Evolutionary conservation across 306 rosid genomes (phyloP), one percentile per base, ranked within the genome.

Genomic region (Begonia fuchsioides): DNA sequence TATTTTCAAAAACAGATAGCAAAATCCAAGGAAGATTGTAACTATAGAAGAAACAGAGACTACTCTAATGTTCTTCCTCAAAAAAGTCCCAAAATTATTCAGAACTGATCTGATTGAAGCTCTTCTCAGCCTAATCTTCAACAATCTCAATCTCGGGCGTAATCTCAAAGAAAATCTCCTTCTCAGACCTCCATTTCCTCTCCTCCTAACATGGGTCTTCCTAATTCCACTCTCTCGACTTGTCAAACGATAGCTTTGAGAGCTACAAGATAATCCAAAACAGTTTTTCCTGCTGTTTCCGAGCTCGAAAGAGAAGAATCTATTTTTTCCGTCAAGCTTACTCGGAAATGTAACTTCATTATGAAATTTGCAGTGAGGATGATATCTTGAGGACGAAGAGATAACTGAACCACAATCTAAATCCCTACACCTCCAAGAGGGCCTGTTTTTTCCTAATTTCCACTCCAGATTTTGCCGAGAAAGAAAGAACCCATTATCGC

Each of bases 81-180:
- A 54, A 59, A 84, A 69, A 17, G 67, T 52, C 39, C 61, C 69
- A 50, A 79, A 46, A 53, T 69, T 70, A 61, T 68, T 68, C 57
- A 81, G 56, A 61, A 82, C 35, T 39, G 90, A 84, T 59, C 52
- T 49, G 44, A 74, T 43, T 11, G 93, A 73, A 66, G 63, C 68
- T 61, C 67, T 59, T 64, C 63, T 90, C 68, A 85, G 50, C 61
- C 78, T 84, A 20, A 49, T 62, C 50, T 67, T 70, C 32, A 85
- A 65, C 32, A 79, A 71, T 59, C 98, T 56, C 56, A 90, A 61
- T 65, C 98, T 74, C 10, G 87, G 97, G 10, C 85, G 73, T 63
- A 84, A 75, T 52, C 97, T 81, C 70, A 85, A 65, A 2, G 85
- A 73, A 58, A 79, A 77, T 44, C 78, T 68, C 67, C 71, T 78